Conservation (phyloP, 352 stramenopile species). For the Globisporangium iwayamae region DNA sequence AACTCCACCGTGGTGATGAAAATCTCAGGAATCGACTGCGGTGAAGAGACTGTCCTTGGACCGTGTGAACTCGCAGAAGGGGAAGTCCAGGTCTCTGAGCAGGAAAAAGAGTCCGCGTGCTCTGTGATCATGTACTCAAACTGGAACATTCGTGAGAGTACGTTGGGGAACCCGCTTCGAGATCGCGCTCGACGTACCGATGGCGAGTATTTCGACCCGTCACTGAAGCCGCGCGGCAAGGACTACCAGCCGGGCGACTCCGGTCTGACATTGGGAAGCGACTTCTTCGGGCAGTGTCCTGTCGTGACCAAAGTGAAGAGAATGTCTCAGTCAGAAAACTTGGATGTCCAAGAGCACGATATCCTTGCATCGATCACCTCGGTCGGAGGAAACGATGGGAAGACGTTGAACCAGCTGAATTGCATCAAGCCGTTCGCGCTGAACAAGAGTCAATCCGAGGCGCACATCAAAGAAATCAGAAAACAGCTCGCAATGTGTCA, state of each 20-base stretch:
- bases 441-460: conserved; percentile 21
- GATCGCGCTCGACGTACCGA: conserved; percentile 16
- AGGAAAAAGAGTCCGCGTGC: conserved; percentile 10
- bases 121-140: conserved; percentile 31
- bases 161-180: conserved; percentile 26
- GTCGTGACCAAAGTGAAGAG: conserved; percentile 37
- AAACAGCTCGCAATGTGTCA: conserved; percentile 28
- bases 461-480: conserved; percentile 30
- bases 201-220: conserved; percentile 31
- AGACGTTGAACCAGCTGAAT: conserved; percentile 34
- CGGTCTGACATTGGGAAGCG: conserved; percentile 36
- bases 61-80: conserved; percentile 38
- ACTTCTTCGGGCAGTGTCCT: conserved; percentile 59
- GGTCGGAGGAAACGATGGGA: conserved; percentile 21
- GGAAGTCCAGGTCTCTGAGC: conserved; percentile 4
- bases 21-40: conserved; percentile 29
- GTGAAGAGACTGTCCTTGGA: conserved; percentile 26
- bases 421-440: conserved; percentile 50
- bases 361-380: conserved; percentile 42
- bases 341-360: conserved; percentile 22
- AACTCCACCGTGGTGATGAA: conserved; percentile 36
- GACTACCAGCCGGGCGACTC: conserved; percentile 35
- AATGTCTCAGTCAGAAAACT: conserved; percentile 22
- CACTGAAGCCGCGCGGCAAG: conserved; percentile 25
- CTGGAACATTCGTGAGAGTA: conserved; percentile 36